A percentile compares a stretch with the other conserved stretches of the same genome.
phyloP scores from a whole-genome alignment of 2,329 filamentous ascomycete genomes.

The Scopulariopsis brevicaulis region DNA sequence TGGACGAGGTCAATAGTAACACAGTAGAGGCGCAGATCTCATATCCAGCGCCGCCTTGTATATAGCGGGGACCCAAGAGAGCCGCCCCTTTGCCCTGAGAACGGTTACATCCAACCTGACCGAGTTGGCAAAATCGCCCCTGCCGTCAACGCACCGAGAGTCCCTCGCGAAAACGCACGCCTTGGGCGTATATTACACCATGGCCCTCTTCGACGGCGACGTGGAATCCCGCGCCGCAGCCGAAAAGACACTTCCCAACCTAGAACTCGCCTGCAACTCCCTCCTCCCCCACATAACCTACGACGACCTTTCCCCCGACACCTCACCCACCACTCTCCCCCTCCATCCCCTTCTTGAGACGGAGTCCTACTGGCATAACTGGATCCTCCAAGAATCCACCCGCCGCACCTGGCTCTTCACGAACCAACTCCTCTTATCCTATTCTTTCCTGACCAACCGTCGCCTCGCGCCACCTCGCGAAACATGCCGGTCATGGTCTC shows the following conservation, averaged over 20 bases:
- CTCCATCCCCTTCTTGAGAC: conserved; percentile 25
- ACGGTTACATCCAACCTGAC: conserved; percentile 31
- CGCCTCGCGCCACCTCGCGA: conserved; percentile 16
- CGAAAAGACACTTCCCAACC: conserved; percentile 13
- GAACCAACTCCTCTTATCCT: conserved; percentile 32
- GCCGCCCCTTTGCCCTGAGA: conserved; percentile 32
- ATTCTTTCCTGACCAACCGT: conserved; percentile 16
- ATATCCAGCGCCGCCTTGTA: conserved; percentile 41
- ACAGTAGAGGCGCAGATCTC: conserved; percentile 25
- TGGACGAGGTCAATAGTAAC: background rate
- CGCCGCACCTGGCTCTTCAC: conserved; percentile 34
- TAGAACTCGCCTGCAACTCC: background rate
- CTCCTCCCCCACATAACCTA: background rate
- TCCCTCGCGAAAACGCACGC: conserved; percentile 27
- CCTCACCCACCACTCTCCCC: background rate
- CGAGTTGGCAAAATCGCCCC: conserved; percentile 25
- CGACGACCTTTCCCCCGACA: background rate
- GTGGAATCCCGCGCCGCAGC: conserved; percentile 19
- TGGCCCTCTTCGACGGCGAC: conserved; percentile 31
- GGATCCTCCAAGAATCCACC: conserved; percentile 41
- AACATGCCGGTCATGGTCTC: conserved; percentile 25
- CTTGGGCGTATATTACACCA: conserved; percentile 31
- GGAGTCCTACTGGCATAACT: conserved; percentile 34
- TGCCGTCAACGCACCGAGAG: conserved; percentile 16
- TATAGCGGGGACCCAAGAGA: conserved; percentile 33